A percentile compares a stretch with the other conserved stretches of the same genome.
phyloP scores from a whole-genome alignment of 257 asterid species.

The Agastache rugosa region DNA sequence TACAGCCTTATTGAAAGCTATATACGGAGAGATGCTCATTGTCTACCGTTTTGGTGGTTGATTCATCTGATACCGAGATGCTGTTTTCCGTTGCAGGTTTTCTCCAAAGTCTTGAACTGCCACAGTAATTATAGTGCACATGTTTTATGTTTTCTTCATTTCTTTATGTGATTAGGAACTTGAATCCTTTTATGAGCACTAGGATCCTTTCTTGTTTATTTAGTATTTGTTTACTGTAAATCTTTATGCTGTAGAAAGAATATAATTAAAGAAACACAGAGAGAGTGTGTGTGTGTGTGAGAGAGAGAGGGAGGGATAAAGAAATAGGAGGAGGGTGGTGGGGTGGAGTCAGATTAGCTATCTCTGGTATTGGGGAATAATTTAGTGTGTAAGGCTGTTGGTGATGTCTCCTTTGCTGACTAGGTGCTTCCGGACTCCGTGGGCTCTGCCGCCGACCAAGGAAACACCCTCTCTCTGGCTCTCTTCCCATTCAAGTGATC shows the following conservation, averaged over 20 bases:
- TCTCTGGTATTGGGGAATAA: constrained; percentile 61
- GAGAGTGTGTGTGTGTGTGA: no score
- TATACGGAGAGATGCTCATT: constrained; percentile 70
- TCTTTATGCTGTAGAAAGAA: constrained; percentile 39
- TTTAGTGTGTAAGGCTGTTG: constrained; percentile 68
- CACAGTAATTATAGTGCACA: constrained; percentile 44
- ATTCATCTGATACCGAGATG: constrained; percentile 69
- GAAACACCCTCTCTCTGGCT: constrained; percentile 64
- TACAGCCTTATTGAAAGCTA: constrained; percentile 45
- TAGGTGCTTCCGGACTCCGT: constrained; percentile 73
- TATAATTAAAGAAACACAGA: constrained; percentile 11
- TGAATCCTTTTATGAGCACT: constrained; percentile 48
- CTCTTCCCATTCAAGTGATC: constrained; percentile 67
- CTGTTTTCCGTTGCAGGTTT: constrained; percentile 77
- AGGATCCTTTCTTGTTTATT: constrained; percentile 30
- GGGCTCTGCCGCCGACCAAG: constrained; percentile 96
- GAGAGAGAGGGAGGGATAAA: no score
- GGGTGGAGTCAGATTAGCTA: constrained; percentile 55
- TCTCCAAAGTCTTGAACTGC: constrained; percentile 36
- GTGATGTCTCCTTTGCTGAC: constrained; percentile 86
- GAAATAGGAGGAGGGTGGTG: constrained; percentile 36
- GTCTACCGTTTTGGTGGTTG: constrained; percentile 74
- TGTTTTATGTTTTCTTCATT: constrained; percentile 42
- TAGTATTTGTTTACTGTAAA: constrained; percentile 29
- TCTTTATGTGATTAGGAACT: constrained; percentile 53